Evolutionary conservation across 306 rosid species (phyloP).

Genomic region (Senna siamea): DNA sequence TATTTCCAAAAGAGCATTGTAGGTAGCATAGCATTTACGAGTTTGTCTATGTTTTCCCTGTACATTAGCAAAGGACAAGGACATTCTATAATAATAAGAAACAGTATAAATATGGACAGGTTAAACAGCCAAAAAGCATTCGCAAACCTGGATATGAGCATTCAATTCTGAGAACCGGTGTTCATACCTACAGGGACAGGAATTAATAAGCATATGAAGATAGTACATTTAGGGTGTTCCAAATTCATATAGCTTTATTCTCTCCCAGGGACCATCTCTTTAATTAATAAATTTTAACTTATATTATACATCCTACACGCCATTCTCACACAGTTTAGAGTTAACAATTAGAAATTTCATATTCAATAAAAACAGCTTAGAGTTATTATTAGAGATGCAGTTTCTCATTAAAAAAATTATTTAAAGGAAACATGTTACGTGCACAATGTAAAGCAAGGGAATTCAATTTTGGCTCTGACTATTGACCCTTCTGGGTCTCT

Average conservation of each 20-base stretch:
- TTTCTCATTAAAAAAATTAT: background rate
- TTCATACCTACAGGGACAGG: slow-evolving; percentile 68
- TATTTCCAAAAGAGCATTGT: slow-evolving; percentile 89
- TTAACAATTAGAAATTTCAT: background rate
- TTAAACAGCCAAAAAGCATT: slow-evolving; percentile 17
- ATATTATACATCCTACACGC: slow-evolving; percentile 8
- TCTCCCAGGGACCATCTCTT: slow-evolving; percentile 1
- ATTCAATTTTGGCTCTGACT: background rate
- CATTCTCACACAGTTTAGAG: slow-evolving; percentile 6
- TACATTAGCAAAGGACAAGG: slow-evolving; percentile 28
- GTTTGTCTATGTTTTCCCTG: slow-evolving; percentile 88
- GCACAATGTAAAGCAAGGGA: background rate
- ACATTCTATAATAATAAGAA: slow-evolving; percentile 22
- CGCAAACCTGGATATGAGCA: slow-evolving; percentile 72
- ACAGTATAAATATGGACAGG: slow-evolving; percentile 15
- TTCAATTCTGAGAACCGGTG: slow-evolving; percentile 72
- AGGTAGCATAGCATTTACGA: slow-evolving; percentile 76
- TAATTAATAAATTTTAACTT: background rate
- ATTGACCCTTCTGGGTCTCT: slow-evolving; percentile 18
- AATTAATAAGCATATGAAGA: slow-evolving; percentile 34
- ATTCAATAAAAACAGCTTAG: slow-evolving; percentile 15
- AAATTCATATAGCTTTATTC: slow-evolving; percentile 29
- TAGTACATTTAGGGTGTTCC: slow-evolving; percentile 3
- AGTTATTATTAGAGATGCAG: background rate
- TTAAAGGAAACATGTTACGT: background rate